Base-by-base conservation (phyloP, 2,329 filamentous ascomycete genomes). In the Magnaporthiopsis incrustans region DNA sequence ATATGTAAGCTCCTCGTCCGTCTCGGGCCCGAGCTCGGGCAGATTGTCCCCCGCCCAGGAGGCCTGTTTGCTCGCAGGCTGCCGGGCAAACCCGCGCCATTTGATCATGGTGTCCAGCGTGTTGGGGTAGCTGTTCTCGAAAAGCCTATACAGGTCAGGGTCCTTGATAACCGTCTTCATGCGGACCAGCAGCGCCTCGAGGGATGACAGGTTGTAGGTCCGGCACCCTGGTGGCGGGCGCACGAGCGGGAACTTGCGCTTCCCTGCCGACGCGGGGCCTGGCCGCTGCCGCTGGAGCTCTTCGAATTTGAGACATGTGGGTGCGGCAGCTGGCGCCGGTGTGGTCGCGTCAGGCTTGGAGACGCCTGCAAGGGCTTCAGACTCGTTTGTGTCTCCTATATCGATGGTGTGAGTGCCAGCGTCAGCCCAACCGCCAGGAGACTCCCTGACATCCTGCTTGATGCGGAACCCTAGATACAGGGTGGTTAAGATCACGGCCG, bases 91-190 rank as follows among this genome's bases (percentile, higher is more conserved):
- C 30, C 81, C 85, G 70, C 91, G 89, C 89, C 90, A 95, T 68
- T 88, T 84, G 64, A 95, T 85, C 2, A 90, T 93, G 1, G 91
- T 93, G 70, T 95, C 91, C 26, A 94, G 78, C 0, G 91, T 94
- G 69, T 92, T 94, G 0, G 91, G 89, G 67, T 90, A 93, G 2
- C 89, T 89, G 73, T 95, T 95, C 70, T 92, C 89, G 72, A 96
- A 95, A 14, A 96, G 79, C 33, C 90, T 85, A 56, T 89, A 90
- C 32, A 96, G 81, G 71, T 95, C 91, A 3, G 78, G 79, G 67
- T 83, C 77, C 57, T 72, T 71, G 63, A 82, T 77, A 7, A 73
- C 70, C 6, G 68, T 66, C 68, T 73, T 77, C 72, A 82, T 76
- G 62, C 68, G 67, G 63, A 68, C 67, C 64, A 92, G 89, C 57